phyloP scores from a whole-genome alignment of 2,329 filamentous ascomycete genomes.

The Metarhizium brunneum region DNA sequence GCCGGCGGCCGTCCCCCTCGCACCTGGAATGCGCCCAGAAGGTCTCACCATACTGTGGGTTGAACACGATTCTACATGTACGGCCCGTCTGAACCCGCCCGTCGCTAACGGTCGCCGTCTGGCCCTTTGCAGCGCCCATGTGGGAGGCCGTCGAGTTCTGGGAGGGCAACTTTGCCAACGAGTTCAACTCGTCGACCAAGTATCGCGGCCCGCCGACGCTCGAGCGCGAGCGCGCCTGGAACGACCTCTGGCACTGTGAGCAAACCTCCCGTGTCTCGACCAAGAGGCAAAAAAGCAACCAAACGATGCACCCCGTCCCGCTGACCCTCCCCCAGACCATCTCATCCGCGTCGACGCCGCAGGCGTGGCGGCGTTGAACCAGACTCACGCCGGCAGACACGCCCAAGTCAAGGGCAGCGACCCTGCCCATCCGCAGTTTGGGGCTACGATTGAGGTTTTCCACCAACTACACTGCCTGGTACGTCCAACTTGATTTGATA shows the following conservation, averaged over 20 bases:
- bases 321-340: background rate
- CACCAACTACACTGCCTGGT: conserved; percentile 2
- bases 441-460: background rate
- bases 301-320: no score
- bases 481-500: background rate
- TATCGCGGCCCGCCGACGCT: background rate
- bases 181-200: background rate
- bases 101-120: background rate
- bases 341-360: background rate
- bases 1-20: background rate
- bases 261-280: background rate
- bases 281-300: no score
- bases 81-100: background rate
- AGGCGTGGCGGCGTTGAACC: background rate
- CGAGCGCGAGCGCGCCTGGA: background rate
- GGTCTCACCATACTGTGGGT: background rate
- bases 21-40: background rate
- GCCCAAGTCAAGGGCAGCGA: background rate
- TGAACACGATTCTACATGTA: background rate
- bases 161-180: background rate
- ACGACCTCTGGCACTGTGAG: background rate
- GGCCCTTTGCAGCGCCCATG: background rate
- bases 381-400: background rate
- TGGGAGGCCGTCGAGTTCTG: background rate
- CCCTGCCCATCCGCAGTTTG: background rate